phyloP scores from a whole-genome alignment of 1,284 basidiomycete genomes.

The Sanghuangporus sanghuang region DNA sequence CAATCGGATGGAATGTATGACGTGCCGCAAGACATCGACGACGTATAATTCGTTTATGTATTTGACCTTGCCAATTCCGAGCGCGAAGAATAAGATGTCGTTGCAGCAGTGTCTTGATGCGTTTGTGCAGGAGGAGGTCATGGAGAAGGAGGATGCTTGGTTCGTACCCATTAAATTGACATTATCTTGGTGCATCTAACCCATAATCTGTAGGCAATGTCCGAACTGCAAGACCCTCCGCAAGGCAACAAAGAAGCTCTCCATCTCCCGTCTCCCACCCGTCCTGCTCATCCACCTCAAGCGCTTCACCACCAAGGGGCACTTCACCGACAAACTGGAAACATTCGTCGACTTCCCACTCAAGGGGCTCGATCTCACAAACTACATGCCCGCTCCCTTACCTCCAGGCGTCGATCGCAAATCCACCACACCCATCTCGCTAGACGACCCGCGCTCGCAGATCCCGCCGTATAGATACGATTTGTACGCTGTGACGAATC shows the following conservation, averaged over 20 bases:
- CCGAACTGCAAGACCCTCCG: conserved; percentile 87
- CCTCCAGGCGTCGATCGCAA: conserved; percentile 55
- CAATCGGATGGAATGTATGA: conserved; percentile 86
- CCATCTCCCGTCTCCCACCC: conserved; percentile 85
- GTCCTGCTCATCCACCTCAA: conserved; percentile 95
- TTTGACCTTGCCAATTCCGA: conserved; percentile 86
- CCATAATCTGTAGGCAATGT: conserved; percentile 59
- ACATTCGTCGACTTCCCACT: conserved; percentile 88
- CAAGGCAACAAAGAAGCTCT: conserved; percentile 82
- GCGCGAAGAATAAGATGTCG: conserved; percentile 56
- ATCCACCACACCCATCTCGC: conserved; percentile 35
- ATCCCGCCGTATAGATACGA: conserved; percentile 84
- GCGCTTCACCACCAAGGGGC: conserved; percentile 88
- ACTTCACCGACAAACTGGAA: conserved; percentile 94
- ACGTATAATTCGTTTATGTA: conserved; percentile 99
- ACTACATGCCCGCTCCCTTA: conserved; percentile 83
- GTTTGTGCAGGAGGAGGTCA: conserved; percentile 86
- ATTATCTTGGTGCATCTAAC: conserved; percentile 11
- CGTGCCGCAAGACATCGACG: conserved; percentile 93
- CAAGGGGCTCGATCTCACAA: conserved; percentile 80
- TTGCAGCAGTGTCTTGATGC: conserved; percentile 84
- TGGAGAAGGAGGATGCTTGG: conserved; percentile 96
- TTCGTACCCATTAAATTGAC: conserved; percentile 34
- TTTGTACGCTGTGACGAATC: conserved; percentile 87
- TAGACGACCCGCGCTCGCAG: conserved; percentile 75